Evolutionary conservation across 495 filamentous ascomycete genomes (phyloP), one percentile per base, ranked within the genome.

Genomic region (Neurospora sp.): DNA sequence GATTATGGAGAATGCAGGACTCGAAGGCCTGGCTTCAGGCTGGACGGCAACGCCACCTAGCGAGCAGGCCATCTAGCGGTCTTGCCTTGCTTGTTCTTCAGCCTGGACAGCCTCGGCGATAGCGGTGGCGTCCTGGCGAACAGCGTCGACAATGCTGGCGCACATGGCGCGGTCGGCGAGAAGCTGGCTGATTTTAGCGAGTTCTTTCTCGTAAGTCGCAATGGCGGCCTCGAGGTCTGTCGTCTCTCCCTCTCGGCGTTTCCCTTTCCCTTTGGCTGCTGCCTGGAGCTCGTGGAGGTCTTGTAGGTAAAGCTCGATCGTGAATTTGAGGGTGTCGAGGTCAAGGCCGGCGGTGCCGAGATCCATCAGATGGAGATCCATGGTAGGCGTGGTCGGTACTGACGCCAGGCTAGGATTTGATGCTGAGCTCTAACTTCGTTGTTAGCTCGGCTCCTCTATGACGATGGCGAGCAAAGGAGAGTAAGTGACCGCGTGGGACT

Each of bases 151-250:
- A 37, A 84, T 78, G 72, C 82, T 84, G 18, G 65, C 65, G 44
- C 76, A 75, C 78, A 85, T 81, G 48, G 71, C 10, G 9, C 72
- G 72, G 73, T 85, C 82, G 0, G n/a, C n/a, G n/a, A n/a, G n/a
- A n/a, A n/a, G n/a, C n/a, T n/a, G n/a, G n/a, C n/a, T n/a, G n/a
- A n/a, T n/a, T n/a, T n/a, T n/a, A n/a, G n/a, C n/a, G n/a, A n/a
- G n/a, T n/a, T n/a, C n/a, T n/a, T n/a, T n/a, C n/a, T n/a, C n/a
- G n/a, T 79, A 82, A 10, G 76, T 40, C 10, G 75, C 37, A 6
- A 79, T 53, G 18, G 82, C 82, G 10, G 77, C 31, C 20, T 77
- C 61, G 4, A 72, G 38, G 42, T 84, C 82, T 9, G 75, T 73
- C 12, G 72, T 3, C 18, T 77, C 77, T 9, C 76, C 82, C 31